Evolutionary conservation across 1,284 basidiomycete genomes (phyloP), one percentile per base, ranked within the genome.

Genomic region (Laetiporus sulphureus): DNA sequence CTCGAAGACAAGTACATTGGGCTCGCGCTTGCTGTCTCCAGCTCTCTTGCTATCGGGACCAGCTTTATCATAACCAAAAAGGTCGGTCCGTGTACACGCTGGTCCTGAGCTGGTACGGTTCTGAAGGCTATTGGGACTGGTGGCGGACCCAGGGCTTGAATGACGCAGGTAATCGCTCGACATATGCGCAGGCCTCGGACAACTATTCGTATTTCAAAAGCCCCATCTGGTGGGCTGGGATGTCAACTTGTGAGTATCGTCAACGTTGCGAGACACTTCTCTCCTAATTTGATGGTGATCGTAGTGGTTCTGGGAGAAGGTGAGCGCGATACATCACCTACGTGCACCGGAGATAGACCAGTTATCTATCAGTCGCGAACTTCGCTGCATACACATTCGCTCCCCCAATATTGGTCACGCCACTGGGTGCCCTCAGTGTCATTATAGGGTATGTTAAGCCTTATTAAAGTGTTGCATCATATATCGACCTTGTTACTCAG

Each of bases 311-410:
- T 93, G 23, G 93, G 93, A 42, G 93, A 96, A 84, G 66, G 91
- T 93, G 54, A 54, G 67, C 24, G 36, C 15, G 4, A 21, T 36
- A 15, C 12, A 22, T 29, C 22, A n/a, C 8, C 20, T 22, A 22
- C 20, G 19, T 22, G 13, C 5, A 15, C 16, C 21, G 27, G 19
- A 27, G 18, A 13, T 12, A n/a, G 13, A 45, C 33, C 40, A 38
- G 36, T 7, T 18, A 12, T 5, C 15, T 27, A 11, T 10, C 55
- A 96, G 94, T 96, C 44, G 94, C 92, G 53, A 99, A 99, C 69
- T 99, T 99, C 66, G 92, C 95, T 5, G 96, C 96, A 3, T 99
- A 99, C 64, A 91, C 92, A 0, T 99, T 98, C 58, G 95, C 95
- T 0, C 95, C 95, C 42, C 92, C 95, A 50, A 96, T 98, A 56